phyloP scores from a whole-genome alignment of 2,329 filamentous ascomycete genomes.

The Geosmithia flava region DNA sequence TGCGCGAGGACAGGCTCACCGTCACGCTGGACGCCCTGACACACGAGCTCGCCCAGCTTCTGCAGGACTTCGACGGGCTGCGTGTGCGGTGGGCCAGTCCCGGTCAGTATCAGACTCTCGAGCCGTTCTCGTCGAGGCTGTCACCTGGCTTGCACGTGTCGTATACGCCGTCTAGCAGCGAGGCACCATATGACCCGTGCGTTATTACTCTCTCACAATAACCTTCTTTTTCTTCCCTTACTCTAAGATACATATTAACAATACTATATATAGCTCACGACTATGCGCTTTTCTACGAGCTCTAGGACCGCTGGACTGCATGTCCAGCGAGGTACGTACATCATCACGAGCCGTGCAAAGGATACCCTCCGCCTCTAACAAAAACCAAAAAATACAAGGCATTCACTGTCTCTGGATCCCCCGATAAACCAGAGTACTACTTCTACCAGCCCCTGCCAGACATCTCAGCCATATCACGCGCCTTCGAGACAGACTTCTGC shows the following conservation, averaged over 20 bases:
- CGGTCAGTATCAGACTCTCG: conserved; percentile 39
- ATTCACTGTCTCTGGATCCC: conserved; percentile 14
- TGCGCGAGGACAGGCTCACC: conserved; percentile 70
- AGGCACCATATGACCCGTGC: neutral
- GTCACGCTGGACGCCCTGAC: conserved; percentile 64
- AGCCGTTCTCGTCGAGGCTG: conserved; percentile 63
- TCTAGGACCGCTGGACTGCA: conserved; percentile 48
- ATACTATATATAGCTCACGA: conserved; percentile 25
- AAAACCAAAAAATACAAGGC: neutral
- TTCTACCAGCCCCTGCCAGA: conserved; percentile 56
- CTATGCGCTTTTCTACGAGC: conserved; percentile 48
- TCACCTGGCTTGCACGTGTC: conserved; percentile 67
- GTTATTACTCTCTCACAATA: neutral
- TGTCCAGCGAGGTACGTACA: conserved; percentile 12
- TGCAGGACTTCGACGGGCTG: conserved; percentile 55
- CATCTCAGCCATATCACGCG: conserved; percentile 40
- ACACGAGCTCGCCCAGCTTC: conserved; percentile 45
- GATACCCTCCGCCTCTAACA: neutral
- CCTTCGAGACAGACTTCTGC: conserved; percentile 41
- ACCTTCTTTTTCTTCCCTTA: neutral
- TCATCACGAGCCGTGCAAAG: neutral
- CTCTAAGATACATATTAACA: neutral
- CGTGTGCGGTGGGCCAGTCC: conserved; percentile 68
- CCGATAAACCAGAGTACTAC: conserved; percentile 47
- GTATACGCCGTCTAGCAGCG: conserved; percentile 31